A percentile compares a stretch with the other conserved stretches of the same genome.
Conservation (phyloP, 352 stramenopile species). For the Phytophthora meadii region DNA sequence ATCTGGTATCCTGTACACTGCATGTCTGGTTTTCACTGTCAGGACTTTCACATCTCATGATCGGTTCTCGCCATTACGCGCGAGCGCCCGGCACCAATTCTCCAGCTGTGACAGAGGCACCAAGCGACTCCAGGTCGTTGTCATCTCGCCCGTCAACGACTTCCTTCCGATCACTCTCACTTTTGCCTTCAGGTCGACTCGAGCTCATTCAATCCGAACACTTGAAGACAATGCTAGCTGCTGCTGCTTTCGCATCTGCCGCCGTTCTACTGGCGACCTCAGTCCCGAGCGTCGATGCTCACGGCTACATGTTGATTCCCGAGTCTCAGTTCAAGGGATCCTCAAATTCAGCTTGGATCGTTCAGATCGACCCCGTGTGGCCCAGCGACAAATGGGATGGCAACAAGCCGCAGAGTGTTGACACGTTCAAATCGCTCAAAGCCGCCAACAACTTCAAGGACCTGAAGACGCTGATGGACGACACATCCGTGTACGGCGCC, state of each 20-base stretch:
- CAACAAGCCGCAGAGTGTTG: conserved; percentile 41
- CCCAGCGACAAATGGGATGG: conserved; percentile 38
- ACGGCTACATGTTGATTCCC: conserved; percentile 46
- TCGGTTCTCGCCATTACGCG: conserved; percentile 5
- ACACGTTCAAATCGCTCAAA: conserved; percentile 34
- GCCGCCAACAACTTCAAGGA: conserved; percentile 41
- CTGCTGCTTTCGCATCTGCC: conserved; percentile 27
- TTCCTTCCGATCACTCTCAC: conserved; percentile 9
- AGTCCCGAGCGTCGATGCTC: conserved; percentile 25
- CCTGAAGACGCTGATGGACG: conserved; percentile 41
- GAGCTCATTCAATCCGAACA: neutral
- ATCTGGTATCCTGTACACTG: neutral
- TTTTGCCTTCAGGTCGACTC: conserved; percentile 16
- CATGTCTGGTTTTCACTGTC: neutral
- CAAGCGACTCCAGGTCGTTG: conserved; percentile 3
- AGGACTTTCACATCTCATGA: conserved; percentile 9
- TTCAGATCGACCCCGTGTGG: conserved; percentile 43
- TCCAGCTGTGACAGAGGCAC: conserved; percentile 5
- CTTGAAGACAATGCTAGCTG: conserved; percentile 21
- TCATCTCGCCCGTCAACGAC: conserved; percentile 1
- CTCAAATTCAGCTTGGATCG: conserved; percentile 39
- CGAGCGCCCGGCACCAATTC: neutral
- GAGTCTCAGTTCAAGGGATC: conserved; percentile 43
- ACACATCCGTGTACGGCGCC: conserved; percentile 43
- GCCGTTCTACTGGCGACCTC: conserved; percentile 28